Base-by-base conservation (phyloP, 352 stramenopile species). In the Nothophytophthora sp. region DNA sequence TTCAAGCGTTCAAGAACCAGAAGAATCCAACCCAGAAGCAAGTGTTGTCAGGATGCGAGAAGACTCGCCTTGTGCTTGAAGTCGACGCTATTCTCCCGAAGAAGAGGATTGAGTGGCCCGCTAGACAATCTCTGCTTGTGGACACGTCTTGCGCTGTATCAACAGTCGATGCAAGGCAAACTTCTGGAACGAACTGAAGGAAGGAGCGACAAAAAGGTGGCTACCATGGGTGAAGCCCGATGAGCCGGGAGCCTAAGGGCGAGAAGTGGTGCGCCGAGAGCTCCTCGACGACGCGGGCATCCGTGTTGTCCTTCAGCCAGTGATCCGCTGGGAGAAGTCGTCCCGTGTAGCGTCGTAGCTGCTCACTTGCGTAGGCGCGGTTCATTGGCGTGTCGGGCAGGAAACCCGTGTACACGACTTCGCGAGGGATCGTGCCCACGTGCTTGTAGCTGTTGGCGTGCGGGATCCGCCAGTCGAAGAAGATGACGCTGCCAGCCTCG, bases 361-460 rank as follows among this genome's bases (percentile, higher is more conserved):
- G 87, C 51, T 95, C 83, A 20, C 66, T 39, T 1, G 70, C 77
- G 56, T 95, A 97, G 1, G 2, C 40, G 25, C 70, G 60, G 51
- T 97, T 97, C 49, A 95, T 67, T 3, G 66, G 30, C 4, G 87
- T 83, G 25, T 72, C 52, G 0, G 86, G 88, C 11, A 97, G 63
- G 25, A 96, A 88, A 15, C 88, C 88, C 4, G 82, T 88, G 67
- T 97, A 96, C 23, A 96, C 67, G 29, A 96, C 87, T 40, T 92
- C 76, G 7, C 87, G 77, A 0, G 87, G 80, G 1, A 69, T 63
- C 2, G 33, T 44, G 5, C 70, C 79, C 4, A 70, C 58, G 62
- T 97, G 86, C 12, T 76, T 73, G 54, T 90, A 90, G 61, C 85
- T 91, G 63, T 96, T 97, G 29, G 87, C 88, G 53, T 96, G 88